Evolutionary conservation across 176 grass and related monocot species (phyloP), one percentile per base, ranked within the genome.

Genomic region (Rhipidocladum racemiflorum): DNA sequence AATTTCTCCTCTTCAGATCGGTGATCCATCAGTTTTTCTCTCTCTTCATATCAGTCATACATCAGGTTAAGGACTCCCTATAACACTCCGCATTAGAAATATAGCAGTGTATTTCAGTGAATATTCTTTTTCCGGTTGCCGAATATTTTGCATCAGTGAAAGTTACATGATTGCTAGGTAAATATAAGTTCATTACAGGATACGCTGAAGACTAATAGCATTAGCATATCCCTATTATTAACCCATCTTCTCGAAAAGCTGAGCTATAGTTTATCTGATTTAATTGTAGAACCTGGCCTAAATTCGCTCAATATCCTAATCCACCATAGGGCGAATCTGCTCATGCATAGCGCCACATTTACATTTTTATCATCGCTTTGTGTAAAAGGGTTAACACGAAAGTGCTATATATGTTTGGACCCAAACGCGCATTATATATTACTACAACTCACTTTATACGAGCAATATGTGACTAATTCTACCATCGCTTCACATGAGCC

Each of bases 231-330:
- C 29, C 27, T n/a, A 12, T 15, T 10, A 46, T 30, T 14, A 21
- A 81, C 38, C 24, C 73, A 64, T 75, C 30, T 65, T 78, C 36
- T 65, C 21, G 35, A 66, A 65, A 76, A 57, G 17, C 3, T 73
- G 30, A 13, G 12, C 30, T 42, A 18, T 28, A 72, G 12, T 65
- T 73, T 60, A 14, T 63, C 59, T 66, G 8, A 36, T 77, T 72
- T 20, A n/a, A n/a, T n/a, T n/a, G n/a, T n/a, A n/a, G n/a, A n/a
- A n/a, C n/a, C n/a, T n/a, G n/a, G n/a, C n/a, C n/a, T n/a, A n/a
- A n/a, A n/a, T n/a, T n/a, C n/a, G n/a, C n/a, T n/a, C n/a, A n/a
- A n/a, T n/a, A n/a, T n/a, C n/a, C n/a, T n/a, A n/a, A n/a, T n/a
- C n/a, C n/a, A n/a, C n/a, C n/a, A n/a, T n/a, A n/a, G n/a, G n/a